Evolutionary conservation across 2,329 filamentous ascomycete genomes (phyloP), one percentile per base, ranked within the genome.

Genomic region (Aspergillus amoenus): DNA sequence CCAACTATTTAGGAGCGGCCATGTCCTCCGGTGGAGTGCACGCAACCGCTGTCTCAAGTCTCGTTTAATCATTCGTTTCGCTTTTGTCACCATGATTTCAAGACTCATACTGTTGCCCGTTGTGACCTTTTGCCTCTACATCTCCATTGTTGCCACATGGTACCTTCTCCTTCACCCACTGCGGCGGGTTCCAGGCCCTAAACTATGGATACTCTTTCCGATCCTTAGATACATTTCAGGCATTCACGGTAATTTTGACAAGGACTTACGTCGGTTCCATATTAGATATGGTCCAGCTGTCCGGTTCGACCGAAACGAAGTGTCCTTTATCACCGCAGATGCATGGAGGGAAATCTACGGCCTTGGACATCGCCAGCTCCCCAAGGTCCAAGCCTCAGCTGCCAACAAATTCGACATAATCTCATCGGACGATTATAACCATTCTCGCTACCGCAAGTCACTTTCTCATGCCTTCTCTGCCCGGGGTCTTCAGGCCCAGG

Each of bases 221-320:
- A 48, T 53, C 3, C 30, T 58, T 4, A 52, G 42, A 9, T 37
- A 54, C 17, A 37, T 56, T 5, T 58, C 55, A 12, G 49, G 53
- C 21, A 12, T 47, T 3, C 52, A 42, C 34, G 60, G 60, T 0
- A 30, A 56, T 7, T 34, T 52, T 5, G 22, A 54, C 12, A 12
- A 40, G 22, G 59, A 57, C 56, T n/a, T 69, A 15, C 61, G 62
- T 18, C 22, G 51, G 2, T 59, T 71, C 1, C 68, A 71, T 40
- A 56, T 59, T 7, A 46, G 55, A 27, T 70, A 70, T 39, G 69
- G 69, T 3, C 60, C 67, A 3, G 64, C 77, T 4, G 73, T 79
- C n/a, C 70, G 78, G 2, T 70, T 76, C n/a, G 66, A 68, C 1
- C 78, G 78, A 0, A 69, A 71, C 37, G 68, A 77, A 30, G 62